Base-by-base conservation (phyloP, 108 stramenopile species). In the Nitzschia sp. region DNA sequence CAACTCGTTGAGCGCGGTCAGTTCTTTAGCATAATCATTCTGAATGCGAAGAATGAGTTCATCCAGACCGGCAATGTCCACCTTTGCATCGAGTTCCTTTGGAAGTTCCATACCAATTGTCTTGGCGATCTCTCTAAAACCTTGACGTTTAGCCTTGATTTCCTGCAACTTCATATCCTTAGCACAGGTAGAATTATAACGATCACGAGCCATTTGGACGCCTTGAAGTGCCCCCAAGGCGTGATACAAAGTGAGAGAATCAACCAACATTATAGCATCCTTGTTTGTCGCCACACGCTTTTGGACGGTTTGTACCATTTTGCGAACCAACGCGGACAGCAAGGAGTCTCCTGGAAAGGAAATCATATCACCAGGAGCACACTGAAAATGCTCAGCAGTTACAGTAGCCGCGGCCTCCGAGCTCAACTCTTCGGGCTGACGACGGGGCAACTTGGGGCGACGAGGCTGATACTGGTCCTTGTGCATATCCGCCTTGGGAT, bases 161-260 rank as follows among this genome's bases (percentile, higher is more conserved):
- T 68, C 67, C 13, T 26, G 32, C 32, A 59, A 35, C 17, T 71
- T 46, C 25, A 46, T 47, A 5, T 64, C 57, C 47, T 53, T 46
- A 27, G 21, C 57, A 17, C 79, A 54, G 21, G 84, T 78, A 2
- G 66, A 64, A 46, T 88, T 88, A 77, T 76, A 88, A 35, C 74
- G 63, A 69, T 83, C 74, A 3, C 72, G 67, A 26, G 87, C 82
- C 56, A 72, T 59, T 56, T 79, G 84, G 2, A 85, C 84, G 15
- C 87, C 87, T 49, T 72, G 78, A 4, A 88, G 59, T 0, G 82
- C 72, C 19, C 87, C 87, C 24, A 88, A 68, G 1, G 87, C 84
- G 64, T 85, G 63, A 49, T 75, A 88, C 26, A 88, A 66, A 62
- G 78, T 82, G 24, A 34, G 30, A 8, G 47, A 45, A 49, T 82